These are phyloP conservation scores for Kokia cookei DNA, from an alignment of 441 rosid species.

Conservation along the genomic window DNA sequence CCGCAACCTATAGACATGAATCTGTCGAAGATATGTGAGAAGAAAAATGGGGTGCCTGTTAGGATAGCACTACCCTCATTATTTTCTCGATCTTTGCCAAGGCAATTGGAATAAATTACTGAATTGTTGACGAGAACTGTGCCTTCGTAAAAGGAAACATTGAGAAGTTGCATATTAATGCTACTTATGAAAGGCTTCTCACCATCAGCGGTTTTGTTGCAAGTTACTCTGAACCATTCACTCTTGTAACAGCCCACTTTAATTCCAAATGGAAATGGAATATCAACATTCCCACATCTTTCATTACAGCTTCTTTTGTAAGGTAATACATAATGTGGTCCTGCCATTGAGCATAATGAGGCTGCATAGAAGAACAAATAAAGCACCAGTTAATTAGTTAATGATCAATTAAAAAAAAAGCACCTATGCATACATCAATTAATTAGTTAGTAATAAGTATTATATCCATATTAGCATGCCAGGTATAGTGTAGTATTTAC, in stretches of 20 bases:
- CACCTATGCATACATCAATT: too few relatives aligned
- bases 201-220: not conserved
- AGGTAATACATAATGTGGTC: not conserved
- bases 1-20: not conserved
- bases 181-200: not conserved
- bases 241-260: not conserved
- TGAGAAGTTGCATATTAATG: not conserved
- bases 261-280: not conserved
- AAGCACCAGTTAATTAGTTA: not conserved
- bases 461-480: too few relatives aligned
- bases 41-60: not conserved
- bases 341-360: not conserved
- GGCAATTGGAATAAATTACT: not conserved
- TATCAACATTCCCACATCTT: not conserved
- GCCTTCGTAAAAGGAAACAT: not conserved
- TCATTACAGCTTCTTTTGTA: not conserved
- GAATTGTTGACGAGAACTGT: not conserved
- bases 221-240: not conserved
- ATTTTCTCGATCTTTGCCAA: too few relatives aligned
- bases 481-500: too few relatives aligned
- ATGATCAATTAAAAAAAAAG: too few relatives aligned
- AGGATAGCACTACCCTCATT: not conserved
- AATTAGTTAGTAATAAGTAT: too few relatives aligned
- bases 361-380: not conserved
- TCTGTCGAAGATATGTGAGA: not conserved